Evolutionary conservation across 2,329 filamentous ascomycete genomes (phyloP).

Genomic region (Botrytis squamosa): DNA sequence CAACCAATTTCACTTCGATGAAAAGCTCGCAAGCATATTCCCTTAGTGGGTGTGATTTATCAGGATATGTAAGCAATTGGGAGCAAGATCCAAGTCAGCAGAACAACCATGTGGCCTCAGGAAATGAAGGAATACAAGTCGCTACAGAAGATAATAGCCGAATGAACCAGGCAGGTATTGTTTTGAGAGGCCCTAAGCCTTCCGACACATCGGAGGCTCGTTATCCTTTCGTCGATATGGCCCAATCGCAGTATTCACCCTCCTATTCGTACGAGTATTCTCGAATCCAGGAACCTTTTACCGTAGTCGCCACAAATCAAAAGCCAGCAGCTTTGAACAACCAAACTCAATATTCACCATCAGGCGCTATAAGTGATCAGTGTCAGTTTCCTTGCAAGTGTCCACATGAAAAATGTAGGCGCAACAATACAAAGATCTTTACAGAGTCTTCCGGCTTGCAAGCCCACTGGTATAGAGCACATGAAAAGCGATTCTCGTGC

Average conservation of each 20-base stretch:
- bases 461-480: neutral
- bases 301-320: neutral
- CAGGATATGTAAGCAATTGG: neutral
- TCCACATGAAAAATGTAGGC: neutral
- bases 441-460: neutral
- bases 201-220: neutral
- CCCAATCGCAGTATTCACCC: neutral
- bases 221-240: neutral
- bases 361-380: neutral
- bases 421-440: neutral
- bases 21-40: neutral
- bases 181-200: neutral
- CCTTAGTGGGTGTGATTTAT: neutral
- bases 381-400: neutral
- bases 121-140: neutral
- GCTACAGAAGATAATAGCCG: neutral
- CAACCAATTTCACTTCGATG: neutral
- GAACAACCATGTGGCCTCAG: neutral
- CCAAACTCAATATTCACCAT: neutral
- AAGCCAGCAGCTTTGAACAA: neutral
- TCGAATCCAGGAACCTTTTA: neutral
- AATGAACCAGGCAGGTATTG: neutral
- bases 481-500: neutral
- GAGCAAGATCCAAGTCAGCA: neutral
- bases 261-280: neutral